Evolutionary conservation across 257 asterid species (phyloP).

Genomic region (Nicotiana tabacum): DNA sequence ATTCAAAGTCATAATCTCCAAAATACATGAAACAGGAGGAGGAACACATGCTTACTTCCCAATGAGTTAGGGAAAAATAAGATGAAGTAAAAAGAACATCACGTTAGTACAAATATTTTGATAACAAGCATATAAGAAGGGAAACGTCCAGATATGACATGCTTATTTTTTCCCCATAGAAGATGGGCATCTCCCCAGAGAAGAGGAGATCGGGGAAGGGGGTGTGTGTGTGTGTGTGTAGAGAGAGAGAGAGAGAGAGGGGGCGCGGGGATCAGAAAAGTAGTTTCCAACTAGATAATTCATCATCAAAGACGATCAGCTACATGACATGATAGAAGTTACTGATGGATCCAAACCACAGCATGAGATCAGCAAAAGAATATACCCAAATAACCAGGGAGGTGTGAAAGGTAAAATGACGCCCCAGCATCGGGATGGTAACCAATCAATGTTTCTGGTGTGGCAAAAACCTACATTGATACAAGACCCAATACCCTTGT

Average conservation of each 20-base stretch:
- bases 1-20: neutral
- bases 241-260: neutral
- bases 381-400: constrained; percentile 88
- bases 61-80: neutral
- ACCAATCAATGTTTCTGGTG: constrained; percentile 90
- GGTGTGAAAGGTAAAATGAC: constrained; percentile 87
- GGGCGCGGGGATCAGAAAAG: neutral
- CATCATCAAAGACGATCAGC: neutral
- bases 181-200: neutral
- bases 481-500: neutral
- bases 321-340: neutral
- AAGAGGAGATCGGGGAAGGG: neutral
- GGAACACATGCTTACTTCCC: neutral
- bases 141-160: neutral
- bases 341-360: neutral
- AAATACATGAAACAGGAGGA: neutral
- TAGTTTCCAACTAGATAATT: neutral
- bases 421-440: constrained; percentile 99
- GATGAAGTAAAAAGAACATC: neutral
- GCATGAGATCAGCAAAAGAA: constrained; percentile 3
- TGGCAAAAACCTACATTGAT: constrained; percentile 70
- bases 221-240: neutral
- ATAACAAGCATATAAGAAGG: neutral
- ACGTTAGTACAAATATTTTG: neutral
- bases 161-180: neutral